These are phyloP conservation scores for Sistotremastrum suecicum DNA, from an alignment of 768 basidiomycete species.

Conservation along the genomic window DNA sequence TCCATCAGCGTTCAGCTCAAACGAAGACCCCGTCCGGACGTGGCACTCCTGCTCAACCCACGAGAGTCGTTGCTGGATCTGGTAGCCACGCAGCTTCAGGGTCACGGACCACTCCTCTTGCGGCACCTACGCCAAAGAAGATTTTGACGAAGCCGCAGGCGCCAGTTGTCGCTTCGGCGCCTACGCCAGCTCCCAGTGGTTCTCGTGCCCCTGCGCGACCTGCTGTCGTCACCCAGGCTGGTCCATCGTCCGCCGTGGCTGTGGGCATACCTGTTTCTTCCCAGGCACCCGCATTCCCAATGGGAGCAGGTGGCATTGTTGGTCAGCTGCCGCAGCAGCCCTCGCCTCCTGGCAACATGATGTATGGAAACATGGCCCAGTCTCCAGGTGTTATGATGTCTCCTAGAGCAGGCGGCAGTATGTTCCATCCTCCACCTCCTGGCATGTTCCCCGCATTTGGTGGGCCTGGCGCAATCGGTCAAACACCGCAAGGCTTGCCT, in stretches of 20 bases:
- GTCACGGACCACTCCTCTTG: not conserved
- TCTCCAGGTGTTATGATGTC: not conserved
- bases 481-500: not conserved
- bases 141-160: slow-evolving; percentile 3
- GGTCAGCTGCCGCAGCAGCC: slow-evolving; percentile 1
- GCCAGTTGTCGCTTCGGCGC: not conserved
- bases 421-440: not conserved
- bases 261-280: not conserved
- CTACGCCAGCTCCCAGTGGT: not conserved
- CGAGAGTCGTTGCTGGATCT: not conserved
- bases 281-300: slow-evolving; percentile 4
- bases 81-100: not conserved
- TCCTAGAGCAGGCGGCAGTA: not conserved
- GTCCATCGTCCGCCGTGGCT: not conserved
- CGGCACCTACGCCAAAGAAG: slow-evolving; percentile 3
- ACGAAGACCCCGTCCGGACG: not conserved
- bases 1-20: slow-evolving; percentile 2
- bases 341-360: not conserved
- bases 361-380: not conserved
- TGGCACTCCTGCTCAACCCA: not conserved
- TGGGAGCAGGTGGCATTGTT: slow-evolving; percentile 1
- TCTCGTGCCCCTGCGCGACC: not conserved
- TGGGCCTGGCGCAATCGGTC: slow-evolving; percentile 1
- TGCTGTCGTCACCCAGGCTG: slow-evolving; percentile 2
- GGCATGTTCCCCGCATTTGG: not conserved